These are phyloP conservation scores for Hypoxylon sp. DNA, from an alignment of 2,329 filamentous ascomycete species.

Conservation along the genomic window DNA sequence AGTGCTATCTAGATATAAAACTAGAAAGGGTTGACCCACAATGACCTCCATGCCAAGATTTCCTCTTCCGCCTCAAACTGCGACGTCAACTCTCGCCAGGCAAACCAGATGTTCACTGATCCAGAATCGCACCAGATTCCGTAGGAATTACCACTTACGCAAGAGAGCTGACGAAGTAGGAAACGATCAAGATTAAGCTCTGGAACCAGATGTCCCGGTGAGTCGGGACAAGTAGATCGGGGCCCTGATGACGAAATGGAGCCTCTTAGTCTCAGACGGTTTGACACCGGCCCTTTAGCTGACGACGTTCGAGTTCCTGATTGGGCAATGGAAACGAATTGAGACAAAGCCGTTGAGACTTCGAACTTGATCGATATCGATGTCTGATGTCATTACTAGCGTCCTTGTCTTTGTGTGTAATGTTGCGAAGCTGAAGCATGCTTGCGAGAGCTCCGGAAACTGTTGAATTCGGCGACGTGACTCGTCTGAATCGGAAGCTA, in stretches of 20 bases:
- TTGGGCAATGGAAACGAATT: constrained; percentile 39
- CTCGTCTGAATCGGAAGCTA: constrained; percentile 13
- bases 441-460: constrained; percentile 16
- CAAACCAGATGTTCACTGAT: constrained; percentile 6
- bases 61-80: constrained; percentile 4
- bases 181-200: constrained; percentile 30
- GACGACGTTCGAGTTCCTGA: constrained; percentile 33
- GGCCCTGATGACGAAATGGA: constrained; percentile 48
- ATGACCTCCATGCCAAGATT: constrained; percentile 25
- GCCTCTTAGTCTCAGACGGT: constrained; percentile 36
- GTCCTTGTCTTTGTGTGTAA: constrained; percentile 17
- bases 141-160: constrained; percentile 34
- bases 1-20: background rate
- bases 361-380: constrained; percentile 38
- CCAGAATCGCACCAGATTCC: constrained; percentile 1
- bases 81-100: constrained; percentile 15
- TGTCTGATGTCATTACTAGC: constrained; percentile 49
- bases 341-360: constrained; percentile 33
- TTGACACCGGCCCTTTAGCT: constrained; percentile 31
- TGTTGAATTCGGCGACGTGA: constrained; percentile 6
- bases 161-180: constrained; percentile 30
- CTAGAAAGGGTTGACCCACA: background rate
- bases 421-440: constrained; percentile 23
- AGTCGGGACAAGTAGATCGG: constrained; percentile 34
- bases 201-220: constrained; percentile 17